Percentiles rank a stretch among this genome's conserved stretches.
Conservation (phyloP, 805 yeast species). For the Saturnispora halmiae region DNA sequence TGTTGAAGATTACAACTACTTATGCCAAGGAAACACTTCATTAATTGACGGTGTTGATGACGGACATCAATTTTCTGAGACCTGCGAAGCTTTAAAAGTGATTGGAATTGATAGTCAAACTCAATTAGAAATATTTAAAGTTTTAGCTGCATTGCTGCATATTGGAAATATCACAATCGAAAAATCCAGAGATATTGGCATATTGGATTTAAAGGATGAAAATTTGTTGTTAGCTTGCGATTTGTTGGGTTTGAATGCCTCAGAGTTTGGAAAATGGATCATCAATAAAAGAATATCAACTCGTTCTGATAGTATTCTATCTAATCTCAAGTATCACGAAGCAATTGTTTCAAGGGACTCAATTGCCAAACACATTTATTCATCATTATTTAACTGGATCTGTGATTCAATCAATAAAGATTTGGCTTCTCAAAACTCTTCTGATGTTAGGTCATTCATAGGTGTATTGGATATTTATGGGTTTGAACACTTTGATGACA, state of each 20-base stretch:
- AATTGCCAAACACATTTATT: conserved; percentile 85
- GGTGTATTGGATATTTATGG: conserved; percentile 98
- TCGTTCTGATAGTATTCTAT: conserved; percentile 81
- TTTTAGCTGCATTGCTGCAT: conserved; percentile 82
- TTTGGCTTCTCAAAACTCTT: conserved; percentile 64
- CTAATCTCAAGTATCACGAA: conserved; percentile 72
- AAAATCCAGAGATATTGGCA: conserved; percentile 77
- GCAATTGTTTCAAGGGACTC: conserved; percentile 91
- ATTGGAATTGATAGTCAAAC: conserved; percentile 59
- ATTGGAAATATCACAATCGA: conserved; percentile 85
- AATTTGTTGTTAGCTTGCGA: conserved; percentile 72
- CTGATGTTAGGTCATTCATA: conserved; percentile 58
- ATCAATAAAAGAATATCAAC: conserved; percentile 86
- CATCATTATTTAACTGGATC: conserved; percentile 91
- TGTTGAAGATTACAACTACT: conserved; percentile 64
- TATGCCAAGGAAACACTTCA: conserved; percentile 76
- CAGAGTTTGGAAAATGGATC: conserved; percentile 77
- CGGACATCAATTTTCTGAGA: conserved; percentile 60
- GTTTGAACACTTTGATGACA: conserved; percentile 88
- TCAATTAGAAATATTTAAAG: conserved; percentile 62
- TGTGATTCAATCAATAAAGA: conserved; percentile 76
- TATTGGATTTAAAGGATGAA: conserved; percentile 75
- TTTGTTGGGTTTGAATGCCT: conserved; percentile 68
- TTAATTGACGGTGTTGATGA: conserved; percentile 74
- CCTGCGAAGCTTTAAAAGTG: conserved; percentile 64